Evolutionary conservation across 441 rosid species (phyloP).

Genomic region (Erodium chrysanthum): DNA sequence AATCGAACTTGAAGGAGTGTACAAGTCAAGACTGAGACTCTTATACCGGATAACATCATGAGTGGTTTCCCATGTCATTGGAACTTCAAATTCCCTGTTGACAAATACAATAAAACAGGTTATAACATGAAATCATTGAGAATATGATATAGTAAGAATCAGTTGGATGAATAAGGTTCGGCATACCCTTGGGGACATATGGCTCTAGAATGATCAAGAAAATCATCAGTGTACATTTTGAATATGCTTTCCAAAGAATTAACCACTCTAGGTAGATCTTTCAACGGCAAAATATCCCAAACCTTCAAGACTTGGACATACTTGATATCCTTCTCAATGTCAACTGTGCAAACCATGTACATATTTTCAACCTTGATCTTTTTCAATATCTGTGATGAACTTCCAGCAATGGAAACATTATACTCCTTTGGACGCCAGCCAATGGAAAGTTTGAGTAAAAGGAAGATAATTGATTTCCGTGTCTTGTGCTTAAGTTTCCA

Average conservation of each 20-base stretch:
- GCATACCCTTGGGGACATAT: constrained; percentile 41
- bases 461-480: constrained; percentile 21
- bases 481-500: constrained; percentile 19
- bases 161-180: neutral
- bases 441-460: constrained; percentile 29
- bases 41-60: constrained; percentile 23
- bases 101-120: no score
- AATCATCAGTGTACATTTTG: constrained; percentile 26
- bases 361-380: constrained; percentile 26
- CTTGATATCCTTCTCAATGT: constrained; percentile 24
- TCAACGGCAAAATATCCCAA: constrained; percentile 36
- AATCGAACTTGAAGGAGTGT: neutral
- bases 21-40: constrained; percentile 10
- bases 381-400: constrained; percentile 24
- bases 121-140: neutral
- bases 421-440: constrained; percentile 43
- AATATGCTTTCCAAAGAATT: constrained; percentile 30
- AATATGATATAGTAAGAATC: neutral
- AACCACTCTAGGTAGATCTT: constrained; percentile 21
- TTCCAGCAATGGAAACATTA: constrained; percentile 19
- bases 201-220: constrained; percentile 27
- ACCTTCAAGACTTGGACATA: constrained; percentile 36
- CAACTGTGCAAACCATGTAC: constrained; percentile 29
- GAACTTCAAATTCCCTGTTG: constrained; percentile 42
- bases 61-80: constrained; percentile 31